phyloP scores from a whole-genome alignment of 176 grass and related monocot species.

The Musa acuminata region DNA sequence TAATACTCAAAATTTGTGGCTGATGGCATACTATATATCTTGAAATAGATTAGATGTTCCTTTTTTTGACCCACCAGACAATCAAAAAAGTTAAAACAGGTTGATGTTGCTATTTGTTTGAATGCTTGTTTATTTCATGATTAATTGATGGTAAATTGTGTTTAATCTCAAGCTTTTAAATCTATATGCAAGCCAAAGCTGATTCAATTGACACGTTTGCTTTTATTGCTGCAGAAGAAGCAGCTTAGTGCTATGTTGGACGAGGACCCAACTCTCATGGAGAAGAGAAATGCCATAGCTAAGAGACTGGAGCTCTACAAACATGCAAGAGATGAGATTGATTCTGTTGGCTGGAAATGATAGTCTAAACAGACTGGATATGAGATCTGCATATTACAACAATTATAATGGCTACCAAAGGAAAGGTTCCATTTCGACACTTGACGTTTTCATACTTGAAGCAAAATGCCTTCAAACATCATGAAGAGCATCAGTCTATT shows the following conservation, averaged over 20 bases:
- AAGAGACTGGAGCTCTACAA: conserved; percentile 97
- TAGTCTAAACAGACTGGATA: neutral
- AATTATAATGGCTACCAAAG: neutral
- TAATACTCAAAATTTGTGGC: neutral
- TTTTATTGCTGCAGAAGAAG: conserved; percentile 61
- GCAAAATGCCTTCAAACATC: neutral
- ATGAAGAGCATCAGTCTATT: neutral
- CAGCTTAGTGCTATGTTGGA: conserved; percentile 97
- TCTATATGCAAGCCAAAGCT: too few relatives aligned
- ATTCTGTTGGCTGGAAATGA: conserved; percentile 97
- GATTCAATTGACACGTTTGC: neutral
- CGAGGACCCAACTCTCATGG: conserved; percentile 91
- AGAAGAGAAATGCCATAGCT: conserved; percentile 84
- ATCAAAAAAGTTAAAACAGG: too few relatives aligned
- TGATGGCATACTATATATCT: neutral
- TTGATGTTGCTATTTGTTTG: too few relatives aligned
- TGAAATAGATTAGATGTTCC: too few relatives aligned
- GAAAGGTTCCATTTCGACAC: neutral
- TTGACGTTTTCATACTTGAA: neutral
- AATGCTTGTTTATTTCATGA: neutral
- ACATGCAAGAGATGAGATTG: conserved; percentile 83
- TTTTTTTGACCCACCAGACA: too few relatives aligned
- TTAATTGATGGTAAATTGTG: neutral
- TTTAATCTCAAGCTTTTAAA: too few relatives aligned
- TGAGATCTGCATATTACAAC: neutral